phyloP scores from a whole-genome alignment of 1,139 yeast species.

The Yamadazyma conglobata region DNA sequence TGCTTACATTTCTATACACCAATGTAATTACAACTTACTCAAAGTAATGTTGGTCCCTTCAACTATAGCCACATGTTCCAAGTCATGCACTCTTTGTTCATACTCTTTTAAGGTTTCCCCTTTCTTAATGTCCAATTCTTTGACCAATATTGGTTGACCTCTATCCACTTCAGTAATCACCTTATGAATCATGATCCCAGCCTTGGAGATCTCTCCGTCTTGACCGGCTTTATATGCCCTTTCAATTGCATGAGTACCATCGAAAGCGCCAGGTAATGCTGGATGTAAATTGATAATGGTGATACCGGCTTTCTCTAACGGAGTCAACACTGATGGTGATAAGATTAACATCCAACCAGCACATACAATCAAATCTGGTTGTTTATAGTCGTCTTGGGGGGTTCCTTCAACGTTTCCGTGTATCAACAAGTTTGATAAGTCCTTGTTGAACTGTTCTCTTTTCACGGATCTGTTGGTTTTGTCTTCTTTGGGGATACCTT shows the following conservation, averaged over 20 bases:
- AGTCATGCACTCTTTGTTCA: slow-evolving; percentile 76
- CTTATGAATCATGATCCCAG: slow-evolving; percentile 97
- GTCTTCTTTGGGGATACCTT: slow-evolving; percentile 65
- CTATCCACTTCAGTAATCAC: slow-evolving; percentile 93
- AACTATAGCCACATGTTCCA: slow-evolving; percentile 88
- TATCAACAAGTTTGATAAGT: slow-evolving; percentile 67
- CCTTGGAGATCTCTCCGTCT: slow-evolving; percentile 65
- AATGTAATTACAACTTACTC: slow-evolving; percentile 1
- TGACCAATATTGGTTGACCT: slow-evolving; percentile 84
- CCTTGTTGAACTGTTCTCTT: slow-evolving; percentile 70
- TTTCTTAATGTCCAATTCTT: slow-evolving; percentile 64
- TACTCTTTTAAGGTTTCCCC: slow-evolving; percentile 77
- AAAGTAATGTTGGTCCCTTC: slow-evolving; percentile 62
- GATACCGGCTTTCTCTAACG: slow-evolving; percentile 56
- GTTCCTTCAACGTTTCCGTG: slow-evolving; percentile 37
- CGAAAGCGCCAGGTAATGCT: slow-evolving; percentile 95
- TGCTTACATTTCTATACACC: no score
- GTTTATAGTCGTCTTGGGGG: slow-evolving; percentile 26
- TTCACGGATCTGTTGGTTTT: slow-evolving; percentile 54
- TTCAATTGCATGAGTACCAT: slow-evolving; percentile 95
- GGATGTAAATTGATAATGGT: slow-evolving; percentile 93
- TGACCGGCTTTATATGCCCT: slow-evolving; percentile 96
- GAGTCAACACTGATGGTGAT: slow-evolving; percentile 69
- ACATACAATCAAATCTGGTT: slow-evolving; percentile 86
- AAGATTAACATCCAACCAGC: slow-evolving; percentile 98